A percentile compares a stretch with the other conserved stretches of the same genome.
Conservation (phyloP, 1,284 basidiomycete species). For the Malassezia equina region DNA sequence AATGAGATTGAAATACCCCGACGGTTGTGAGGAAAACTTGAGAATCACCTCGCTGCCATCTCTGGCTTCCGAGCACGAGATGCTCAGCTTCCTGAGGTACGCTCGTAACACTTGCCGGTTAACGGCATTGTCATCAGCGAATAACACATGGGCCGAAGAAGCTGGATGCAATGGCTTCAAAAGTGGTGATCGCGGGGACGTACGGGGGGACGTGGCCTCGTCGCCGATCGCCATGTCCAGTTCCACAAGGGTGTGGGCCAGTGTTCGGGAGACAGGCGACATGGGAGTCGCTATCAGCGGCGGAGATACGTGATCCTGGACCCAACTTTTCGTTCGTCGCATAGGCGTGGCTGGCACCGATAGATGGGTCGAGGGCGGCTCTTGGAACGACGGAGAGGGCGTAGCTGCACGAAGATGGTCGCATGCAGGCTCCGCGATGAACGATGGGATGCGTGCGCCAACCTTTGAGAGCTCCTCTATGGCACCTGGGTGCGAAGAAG, state of each 20-base stretch:
- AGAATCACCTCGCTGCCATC: constrained; percentile 32
- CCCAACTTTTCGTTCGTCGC: neutral
- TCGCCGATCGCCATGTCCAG: neutral
- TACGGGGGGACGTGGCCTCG: no score
- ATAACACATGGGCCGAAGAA: constrained; percentile 17
- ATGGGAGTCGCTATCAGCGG: neutral
- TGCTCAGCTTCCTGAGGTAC: constrained; percentile 22
- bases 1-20: constrained; percentile 19
- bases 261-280: neutral
- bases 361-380: neutral
- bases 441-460: neutral
- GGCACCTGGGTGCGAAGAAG: constrained; percentile 52
- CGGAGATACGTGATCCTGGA: neutral
- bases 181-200: neutral
- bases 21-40: constrained; percentile 18
- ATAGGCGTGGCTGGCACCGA: neutral
- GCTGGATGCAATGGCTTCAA: neutral
- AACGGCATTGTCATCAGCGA: constrained; percentile 42
- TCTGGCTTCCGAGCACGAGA: constrained; percentile 26
- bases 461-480: neutral
- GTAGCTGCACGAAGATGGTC: no score
- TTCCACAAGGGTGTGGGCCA: neutral
- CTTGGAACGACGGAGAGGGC: no score
- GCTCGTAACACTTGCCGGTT: constrained; percentile 31
- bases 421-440: neutral